A percentile compares a stretch with the other conserved stretches of the same genome.
phyloP scores from a whole-genome alignment of 2,329 filamentous ascomycete genomes.

The Xylariaceae sp. region DNA sequence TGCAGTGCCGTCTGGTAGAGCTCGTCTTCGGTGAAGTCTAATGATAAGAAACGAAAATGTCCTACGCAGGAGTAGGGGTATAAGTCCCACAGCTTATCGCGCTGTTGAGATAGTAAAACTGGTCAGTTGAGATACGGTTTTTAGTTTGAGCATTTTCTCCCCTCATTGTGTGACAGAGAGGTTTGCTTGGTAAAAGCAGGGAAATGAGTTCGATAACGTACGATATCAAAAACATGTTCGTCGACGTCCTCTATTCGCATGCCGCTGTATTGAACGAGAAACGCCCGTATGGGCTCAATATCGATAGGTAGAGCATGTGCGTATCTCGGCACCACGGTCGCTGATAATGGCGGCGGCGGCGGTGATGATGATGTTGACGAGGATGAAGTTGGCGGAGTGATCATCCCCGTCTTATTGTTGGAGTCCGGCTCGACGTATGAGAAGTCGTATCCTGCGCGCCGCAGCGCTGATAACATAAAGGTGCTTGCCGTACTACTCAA shows the following conservation, averaged over 20 bases:
- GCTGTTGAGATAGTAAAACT: slow-evolving; percentile 32
- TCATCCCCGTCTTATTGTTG: too few relatives aligned
- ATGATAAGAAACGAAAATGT: slow-evolving; percentile 47
- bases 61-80: slow-evolving; percentile 44
- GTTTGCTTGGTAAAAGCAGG: too few relatives aligned
- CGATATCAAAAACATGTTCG: slow-evolving; percentile 26
- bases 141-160: too few relatives aligned
- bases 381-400: not conserved
- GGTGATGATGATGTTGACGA: slow-evolving; percentile 3
- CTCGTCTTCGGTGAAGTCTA: slow-evolving; percentile 39
- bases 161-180: too few relatives aligned
- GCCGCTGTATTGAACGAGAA: slow-evolving; percentile 29
- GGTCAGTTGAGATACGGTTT: not conserved
- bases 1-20: slow-evolving; percentile 41
- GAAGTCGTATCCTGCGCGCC: slow-evolving; percentile 10
- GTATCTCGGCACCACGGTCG: slow-evolving; percentile 13
- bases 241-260: slow-evolving; percentile 26
- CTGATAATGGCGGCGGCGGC: slow-evolving; percentile 5
- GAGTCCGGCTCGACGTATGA: too few relatives aligned
- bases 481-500: slow-evolving; percentile 4
- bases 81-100: slow-evolving; percentile 44
- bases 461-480: slow-evolving; percentile 11
- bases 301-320: slow-evolving; percentile 27
- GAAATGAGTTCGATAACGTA: slow-evolving; percentile 10
- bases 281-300: slow-evolving; percentile 22